Conservation (phyloP, 371 early-diverging fungal genomes). For the Phascolomyces articulosus region DNA sequence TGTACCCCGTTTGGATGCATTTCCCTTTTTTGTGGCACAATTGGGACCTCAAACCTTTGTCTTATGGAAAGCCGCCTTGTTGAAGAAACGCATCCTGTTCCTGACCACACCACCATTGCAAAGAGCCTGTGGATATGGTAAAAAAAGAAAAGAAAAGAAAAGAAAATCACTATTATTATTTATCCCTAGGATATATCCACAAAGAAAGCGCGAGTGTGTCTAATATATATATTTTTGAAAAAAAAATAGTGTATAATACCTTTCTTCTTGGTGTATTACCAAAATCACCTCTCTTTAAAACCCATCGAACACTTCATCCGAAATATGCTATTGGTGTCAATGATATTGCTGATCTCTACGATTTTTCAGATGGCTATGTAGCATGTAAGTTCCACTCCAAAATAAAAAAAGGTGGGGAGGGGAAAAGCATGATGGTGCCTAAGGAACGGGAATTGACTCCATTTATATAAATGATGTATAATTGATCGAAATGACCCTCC, state of each 20-base stretch:
- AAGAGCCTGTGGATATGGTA: slow-evolving; percentile 54
- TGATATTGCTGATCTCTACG: slow-evolving; percentile 53
- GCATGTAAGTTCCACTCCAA: slow-evolving; percentile 47
- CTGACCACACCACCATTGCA: slow-evolving; percentile 54
- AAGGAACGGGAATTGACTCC: too few relatives aligned
- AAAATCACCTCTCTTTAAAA: slow-evolving; percentile 2
- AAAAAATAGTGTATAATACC: slow-evolving; percentile 16
- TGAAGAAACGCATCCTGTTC: slow-evolving; percentile 58
- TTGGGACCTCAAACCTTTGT: slow-evolving; percentile 59
- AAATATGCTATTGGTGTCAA: slow-evolving; percentile 58
- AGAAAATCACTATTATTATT: too few relatives aligned
- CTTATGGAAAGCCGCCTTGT: slow-evolving; percentile 62
- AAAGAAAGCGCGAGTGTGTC: too few relatives aligned
- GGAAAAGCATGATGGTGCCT: too few relatives aligned
- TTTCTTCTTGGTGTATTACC: slow-evolving; percentile 11
- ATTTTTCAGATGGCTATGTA: slow-evolving; percentile 46
- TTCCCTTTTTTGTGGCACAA: slow-evolving; percentile 40
- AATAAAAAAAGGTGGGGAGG: too few relatives aligned
- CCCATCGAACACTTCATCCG: slow-evolving; percentile 26
- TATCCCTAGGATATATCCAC: too few relatives aligned
- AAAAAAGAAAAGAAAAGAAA: too few relatives aligned
- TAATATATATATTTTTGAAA: too few relatives aligned
- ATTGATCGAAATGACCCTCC: too few relatives aligned
- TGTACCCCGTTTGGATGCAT: slow-evolving; percentile 9
- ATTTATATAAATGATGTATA: too few relatives aligned